Evolutionary conservation across 2,329 filamentous ascomycete genomes (phyloP).

Genomic region (Cladosporium sphaerospermum): DNA sequence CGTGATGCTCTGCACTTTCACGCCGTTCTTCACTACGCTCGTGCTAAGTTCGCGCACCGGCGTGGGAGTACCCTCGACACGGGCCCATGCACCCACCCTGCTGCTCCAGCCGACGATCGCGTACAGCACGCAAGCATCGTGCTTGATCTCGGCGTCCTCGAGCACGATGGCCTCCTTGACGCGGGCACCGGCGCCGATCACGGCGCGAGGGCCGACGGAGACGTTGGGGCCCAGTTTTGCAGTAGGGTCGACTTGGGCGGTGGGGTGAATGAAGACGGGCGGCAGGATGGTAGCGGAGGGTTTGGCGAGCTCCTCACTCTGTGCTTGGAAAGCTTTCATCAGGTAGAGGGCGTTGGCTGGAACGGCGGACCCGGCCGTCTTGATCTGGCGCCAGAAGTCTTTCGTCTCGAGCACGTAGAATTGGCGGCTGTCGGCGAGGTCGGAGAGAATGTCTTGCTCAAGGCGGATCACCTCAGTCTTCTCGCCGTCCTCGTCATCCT

Average conservation of each 20-base stretch:
- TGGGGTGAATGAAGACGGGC: conserved; percentile 92
- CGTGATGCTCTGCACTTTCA: conserved; percentile 98
- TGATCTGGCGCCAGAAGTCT: conserved; percentile 99
- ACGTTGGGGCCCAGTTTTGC: conserved; percentile 97
- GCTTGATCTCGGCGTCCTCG: conserved; percentile 91
- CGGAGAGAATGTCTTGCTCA: conserved; percentile 93
- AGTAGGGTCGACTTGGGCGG: conserved; percentile 82
- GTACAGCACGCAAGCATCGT: conserved; percentile 92
- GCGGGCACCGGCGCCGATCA: conserved; percentile 78
- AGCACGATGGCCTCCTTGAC: conserved; percentile 95
- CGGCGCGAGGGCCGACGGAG: conserved; percentile 82
- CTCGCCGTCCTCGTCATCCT: conserved; percentile 67
- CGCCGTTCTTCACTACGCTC: conserved; percentile 92
- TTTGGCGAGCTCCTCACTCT: conserved; percentile 72
- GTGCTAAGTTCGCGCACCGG: conserved; percentile 83
- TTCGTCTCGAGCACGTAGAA: conserved; percentile 99
- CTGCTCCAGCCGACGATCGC: conserved; percentile 96
- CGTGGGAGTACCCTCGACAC: conserved; percentile 90
- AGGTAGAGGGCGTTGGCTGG: conserved; percentile 96
- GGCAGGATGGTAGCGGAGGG: conserved; percentile 83
- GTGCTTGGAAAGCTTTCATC: conserved; percentile 81
- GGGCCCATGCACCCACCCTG: conserved; percentile 93
- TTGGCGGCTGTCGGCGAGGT: conserved; percentile 92
- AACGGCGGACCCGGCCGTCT: conserved; percentile 94
- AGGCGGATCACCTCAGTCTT: conserved; percentile 85